Base-by-base conservation (phyloP, 2,329 filamentous ascomycete species). In the Xylaria sp. region DNA sequence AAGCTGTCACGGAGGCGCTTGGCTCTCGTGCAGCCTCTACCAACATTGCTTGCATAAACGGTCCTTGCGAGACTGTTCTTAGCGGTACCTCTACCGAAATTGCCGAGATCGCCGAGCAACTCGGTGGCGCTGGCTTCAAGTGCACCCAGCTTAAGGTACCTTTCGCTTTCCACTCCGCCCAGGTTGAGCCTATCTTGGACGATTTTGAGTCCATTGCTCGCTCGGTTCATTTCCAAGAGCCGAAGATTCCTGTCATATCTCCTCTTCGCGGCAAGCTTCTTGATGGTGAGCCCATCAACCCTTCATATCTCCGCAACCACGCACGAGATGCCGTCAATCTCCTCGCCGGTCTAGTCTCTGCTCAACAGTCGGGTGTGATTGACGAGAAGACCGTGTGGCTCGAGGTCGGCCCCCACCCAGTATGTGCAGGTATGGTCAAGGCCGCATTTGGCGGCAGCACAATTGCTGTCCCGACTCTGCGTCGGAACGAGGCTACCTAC, bases 1-100 rank as follows among this genome's bases (percentile, higher is more conserved):
- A 84, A 21, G 75, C 79, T 4, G 81, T 86, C 54, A 77, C 72
- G 41, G 77, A 81, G 20, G 78, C 78, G 47, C 77, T 84, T 16
- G 73, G 72, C 60, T 77, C 69, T n/a, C 66, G 64, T 37, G 66
- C 67, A 1, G 50, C 60, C 63, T 73, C 70, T 4, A 68, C 79
- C 48, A 80, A 81, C 38, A 63, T 83, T 26, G 87, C 90, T 16
- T 94, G 91, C 74, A 81, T 91, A 68, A 95, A 95, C 63, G 85
- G 87, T 0, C 85, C 87, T 0, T 78, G 84, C 46, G 89, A 91
- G 67, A 92, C 86, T 8, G 91, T 94, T 1, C 76, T 94, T n/a
- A 84, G 83, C 56, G 81, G 79, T 8, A 64, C 67, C 8, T 72
- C 74, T 0, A 63, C 64, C 1, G 70, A 78, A 48, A 73, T 83